Base-by-base conservation (phyloP, 768 basidiomycete genomes). In the Psilocybe azurescens region DNA sequence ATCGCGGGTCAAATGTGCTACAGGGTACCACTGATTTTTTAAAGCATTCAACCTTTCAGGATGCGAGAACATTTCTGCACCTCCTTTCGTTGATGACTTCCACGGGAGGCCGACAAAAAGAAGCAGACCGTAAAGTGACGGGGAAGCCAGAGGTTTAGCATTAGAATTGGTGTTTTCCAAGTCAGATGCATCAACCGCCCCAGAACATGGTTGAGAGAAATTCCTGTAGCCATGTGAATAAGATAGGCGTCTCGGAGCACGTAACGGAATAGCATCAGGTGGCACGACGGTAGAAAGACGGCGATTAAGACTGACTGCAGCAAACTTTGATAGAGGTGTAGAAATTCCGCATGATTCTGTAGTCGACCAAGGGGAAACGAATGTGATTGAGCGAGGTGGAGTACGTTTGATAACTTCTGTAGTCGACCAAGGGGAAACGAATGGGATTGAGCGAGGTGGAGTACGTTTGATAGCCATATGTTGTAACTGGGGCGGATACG, bases 201-300 rank as follows among this genome's bases (percentile, higher is more conserved):
- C 41, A 44, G 52, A 28, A 16, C 10, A 24, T 14, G 56, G 30
- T 14, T 51, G 59, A 9, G 63, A 56, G 32, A 33, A 46, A 39
- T 13, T 41, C 5, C 38, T 24, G 38, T 50, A 13, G 51, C 56
- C 44, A 36, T 38, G 50, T 11, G 64, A 61, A 53, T 65, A 65
- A 10, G 64, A 65, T 20, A 61, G 57, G n/a, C 64, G 64, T 38
- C 64, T 54, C 6, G 60, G 60, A n/a, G 49, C 60, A 55, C 59
- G 47, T 14, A 65, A 49, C 8, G 49, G 60, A 32, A 28, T 18
- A 9, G 50, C 60, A 44, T 61, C 56, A 16, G 64, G 57, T 3
- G 64, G 60, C 10, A 57, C 47, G 18, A 62, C 56, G 20, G 53
- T 24, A 24, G 64, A 65, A 56, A 58, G 57, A 24, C 60, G 60